A percentile compares a stretch with the other conserved stretches of the same genome.
Conservation (phyloP, 805 yeast genomes). For the Wickerhamiella kurtzmanii region DNA sequence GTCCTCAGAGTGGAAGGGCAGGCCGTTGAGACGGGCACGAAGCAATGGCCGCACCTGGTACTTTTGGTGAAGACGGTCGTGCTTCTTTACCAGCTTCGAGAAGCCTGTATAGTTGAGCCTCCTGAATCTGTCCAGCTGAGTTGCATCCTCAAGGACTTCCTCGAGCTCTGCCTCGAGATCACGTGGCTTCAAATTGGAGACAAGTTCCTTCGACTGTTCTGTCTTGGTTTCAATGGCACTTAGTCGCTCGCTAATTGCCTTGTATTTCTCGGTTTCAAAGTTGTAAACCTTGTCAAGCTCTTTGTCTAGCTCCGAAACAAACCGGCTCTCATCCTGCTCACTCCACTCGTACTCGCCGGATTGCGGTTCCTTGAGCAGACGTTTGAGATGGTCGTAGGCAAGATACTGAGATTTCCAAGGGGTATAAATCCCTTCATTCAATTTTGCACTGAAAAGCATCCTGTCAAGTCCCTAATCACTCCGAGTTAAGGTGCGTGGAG, state of each 20-base stretch:
- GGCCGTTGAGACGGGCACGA: conserved; percentile 70
- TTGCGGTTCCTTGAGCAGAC: conserved; percentile 50
- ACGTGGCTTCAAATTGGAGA: conserved; percentile 34
- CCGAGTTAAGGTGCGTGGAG: too few species aligned
- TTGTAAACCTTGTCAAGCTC: conserved; percentile 89
- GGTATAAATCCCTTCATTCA: conserved; percentile 65
- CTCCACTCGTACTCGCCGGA: conserved; percentile 48
- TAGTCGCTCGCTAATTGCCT: conserved; percentile 51
- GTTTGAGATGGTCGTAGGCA: conserved; percentile 78
- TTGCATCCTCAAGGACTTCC: conserved; percentile 56
- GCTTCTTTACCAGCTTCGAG: conserved; percentile 87
- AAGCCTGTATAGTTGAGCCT: conserved; percentile 91
- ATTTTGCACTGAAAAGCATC: conserved; percentile 80
- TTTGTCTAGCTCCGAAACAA: conserved; percentile 58
- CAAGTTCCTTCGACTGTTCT: conserved; percentile 24
- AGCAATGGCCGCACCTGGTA: conserved; percentile 84
- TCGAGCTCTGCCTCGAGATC: conserved; percentile 59
- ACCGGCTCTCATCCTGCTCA: conserved; percentile 68
- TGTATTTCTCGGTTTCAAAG: conserved; percentile 63
- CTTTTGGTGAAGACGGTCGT: conserved; percentile 75
- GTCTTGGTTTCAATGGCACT: conserved; percentile 50
- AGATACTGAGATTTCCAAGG: conserved; percentile 92
- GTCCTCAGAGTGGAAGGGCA: conserved; percentile 91
- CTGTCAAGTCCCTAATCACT: too few species aligned
- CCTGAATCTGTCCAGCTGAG: conserved; percentile 78